Base-by-base conservation (phyloP, 148 eudicot species). In the Pharnaceum exiguum region DNA sequence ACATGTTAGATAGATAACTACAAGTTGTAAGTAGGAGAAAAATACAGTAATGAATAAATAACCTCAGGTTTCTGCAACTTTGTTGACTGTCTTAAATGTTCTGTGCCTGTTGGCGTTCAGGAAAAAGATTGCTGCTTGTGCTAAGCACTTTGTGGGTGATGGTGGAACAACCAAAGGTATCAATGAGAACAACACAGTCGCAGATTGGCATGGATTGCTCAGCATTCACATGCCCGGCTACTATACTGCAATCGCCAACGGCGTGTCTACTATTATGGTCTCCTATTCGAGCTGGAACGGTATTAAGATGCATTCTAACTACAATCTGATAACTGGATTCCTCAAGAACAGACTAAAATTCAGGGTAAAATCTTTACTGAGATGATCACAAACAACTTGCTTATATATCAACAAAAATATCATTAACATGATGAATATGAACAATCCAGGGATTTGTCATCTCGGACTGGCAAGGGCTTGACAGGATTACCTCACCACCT, bases 241-340 rank as follows among this genome's bases (percentile, higher is more conserved):
- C 60, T 76, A 68, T 63, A 63, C 80, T 46, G 62, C 95, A 0
- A 58, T 90, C 25, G 77, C 78, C 71, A 76, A 77, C 23, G 91
- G 97, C 17, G 97, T 90, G 0, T 66, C 86, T 0, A 71, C 97
- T 3, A 62, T 90, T 66, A 90, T 90, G 97, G 66, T 87, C 58
- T 90, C 97, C 12, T 90, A 86, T 73, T 90, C 97, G 1, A 87
- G 97, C 80, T 84, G 76, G 79, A 90, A 90, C 33, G 93, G 91
- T 17, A 17, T 77, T 25, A 90, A 82, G 68, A 90, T 90, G 97
- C 97, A 90, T 29, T 72, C 85, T 35, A 80, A 84, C 56, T 74
- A 59, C 18, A 32, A 72, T 32, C 85, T 86, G 5, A 25, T 90
- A 18, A 82, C 95, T 5, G 73, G 79, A 4, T 84, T 79, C 60